Percentiles rank a stretch among this genome's conserved stretches.
These are phyloP conservation scores for Lizanozyma gosingica DNA, from an alignment of 1,139 yeast species.

Conservation along the genomic window DNA sequence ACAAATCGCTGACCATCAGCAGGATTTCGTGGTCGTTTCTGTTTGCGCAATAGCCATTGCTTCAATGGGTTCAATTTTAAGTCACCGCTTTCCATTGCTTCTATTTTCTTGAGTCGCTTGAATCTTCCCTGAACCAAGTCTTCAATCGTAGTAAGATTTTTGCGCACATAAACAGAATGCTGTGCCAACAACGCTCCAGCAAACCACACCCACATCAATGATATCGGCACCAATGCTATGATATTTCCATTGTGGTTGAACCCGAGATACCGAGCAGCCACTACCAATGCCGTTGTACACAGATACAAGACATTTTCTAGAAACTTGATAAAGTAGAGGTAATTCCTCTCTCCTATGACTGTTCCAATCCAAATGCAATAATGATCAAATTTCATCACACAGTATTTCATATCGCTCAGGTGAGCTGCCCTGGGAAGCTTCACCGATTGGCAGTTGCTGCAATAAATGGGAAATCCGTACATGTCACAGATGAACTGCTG, in stretches of 20 bases:
- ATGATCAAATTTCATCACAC: conserved; percentile 58
- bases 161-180: background rate
- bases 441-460: conserved; percentile 44
- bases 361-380: conserved; percentile 57
- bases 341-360: conserved; percentile 49
- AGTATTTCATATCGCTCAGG: conserved; percentile 34
- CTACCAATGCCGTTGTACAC: background rate
- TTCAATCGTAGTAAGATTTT: background rate
- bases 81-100: background rate
- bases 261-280: background rate
- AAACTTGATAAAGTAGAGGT: conserved; percentile 43
- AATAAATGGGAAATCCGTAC: conserved; percentile 56
- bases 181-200: background rate
- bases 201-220: background rate
- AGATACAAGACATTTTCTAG: conserved; percentile 7
- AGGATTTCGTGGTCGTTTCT: conserved; percentile 14
- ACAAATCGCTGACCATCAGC: conserved; percentile 26
- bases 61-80: background rate
- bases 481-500: conserved; percentile 46
- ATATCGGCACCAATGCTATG: background rate
- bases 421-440: conserved; percentile 50
- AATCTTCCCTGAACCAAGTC: background rate
- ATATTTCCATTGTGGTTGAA: background rate
- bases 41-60: conserved; percentile 1
- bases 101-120: background rate